Percentiles rank a stretch among this genome's conserved stretches.
phyloP scores from a whole-genome alignment of 2,329 filamentous ascomycete species.

The Claviceps africana region DNA sequence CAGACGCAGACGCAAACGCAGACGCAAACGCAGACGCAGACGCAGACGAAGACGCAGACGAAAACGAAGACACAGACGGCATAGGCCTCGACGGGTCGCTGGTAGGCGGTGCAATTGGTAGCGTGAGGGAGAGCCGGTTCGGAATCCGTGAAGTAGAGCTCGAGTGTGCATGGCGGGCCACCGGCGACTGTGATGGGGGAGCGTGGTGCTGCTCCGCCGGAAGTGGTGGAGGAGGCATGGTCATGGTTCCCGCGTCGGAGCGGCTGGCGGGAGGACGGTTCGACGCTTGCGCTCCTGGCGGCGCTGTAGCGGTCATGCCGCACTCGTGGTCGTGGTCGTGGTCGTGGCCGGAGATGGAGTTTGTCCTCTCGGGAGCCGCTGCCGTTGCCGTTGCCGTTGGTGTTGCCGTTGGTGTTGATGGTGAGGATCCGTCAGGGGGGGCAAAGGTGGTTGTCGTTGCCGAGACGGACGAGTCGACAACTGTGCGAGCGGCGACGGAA shows the following conservation, averaged over 20 bases:
- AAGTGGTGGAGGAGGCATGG: slow-evolving; percentile 24
- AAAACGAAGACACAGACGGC: slow-evolving; percentile 23
- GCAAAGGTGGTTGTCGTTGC: slow-evolving; percentile 11
- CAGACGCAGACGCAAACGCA: slow-evolving; percentile 31
- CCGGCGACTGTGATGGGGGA: slow-evolving; percentile 19
- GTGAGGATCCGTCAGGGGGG: slow-evolving; percentile 8
- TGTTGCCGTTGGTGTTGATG: background rate
- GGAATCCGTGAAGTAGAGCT: slow-evolving; percentile 39
- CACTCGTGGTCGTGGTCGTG: background rate
- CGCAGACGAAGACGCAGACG: slow-evolving; percentile 31
- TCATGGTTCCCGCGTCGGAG: slow-evolving; percentile 13
- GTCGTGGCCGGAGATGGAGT: background rate
- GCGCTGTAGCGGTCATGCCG: background rate
- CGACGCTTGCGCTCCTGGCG: background rate
- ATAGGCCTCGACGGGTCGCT: slow-evolving; percentile 37
- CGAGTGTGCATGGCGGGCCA: slow-evolving; percentile 35
- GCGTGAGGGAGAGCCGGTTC: slow-evolving; percentile 45
- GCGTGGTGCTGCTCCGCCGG: slow-evolving; percentile 23
- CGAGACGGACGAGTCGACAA: slow-evolving; percentile 12
- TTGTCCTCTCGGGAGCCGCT: slow-evolving; percentile 2
- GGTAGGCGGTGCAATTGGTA: slow-evolving; percentile 44
- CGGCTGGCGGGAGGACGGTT: background rate
- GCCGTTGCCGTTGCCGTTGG: background rate
- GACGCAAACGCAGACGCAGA: slow-evolving; percentile 22
- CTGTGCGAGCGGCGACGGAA: slow-evolving; percentile 23